Evolutionary conservation across 2,329 filamentous ascomycete species (phyloP).

Genomic region (Colletotrichum viniferum): DNA sequence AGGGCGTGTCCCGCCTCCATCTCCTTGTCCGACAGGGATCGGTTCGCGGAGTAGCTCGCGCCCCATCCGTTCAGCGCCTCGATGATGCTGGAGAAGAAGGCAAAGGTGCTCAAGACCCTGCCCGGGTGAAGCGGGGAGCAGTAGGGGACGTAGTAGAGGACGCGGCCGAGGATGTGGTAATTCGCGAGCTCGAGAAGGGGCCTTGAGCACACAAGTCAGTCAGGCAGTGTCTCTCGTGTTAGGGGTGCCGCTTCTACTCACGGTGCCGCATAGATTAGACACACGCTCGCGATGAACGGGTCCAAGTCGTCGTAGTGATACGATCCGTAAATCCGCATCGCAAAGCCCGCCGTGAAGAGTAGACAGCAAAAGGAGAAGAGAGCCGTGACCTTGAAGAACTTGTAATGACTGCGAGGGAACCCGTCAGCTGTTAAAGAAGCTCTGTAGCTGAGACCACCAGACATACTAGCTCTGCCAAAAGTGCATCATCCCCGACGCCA

Average conservation of each 20-base stretch:
- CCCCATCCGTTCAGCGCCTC: slow-evolving; percentile 55
- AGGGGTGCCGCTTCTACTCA: slow-evolving; percentile 22
- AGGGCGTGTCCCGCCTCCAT: slow-evolving; percentile 49
- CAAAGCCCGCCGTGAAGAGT: slow-evolving; percentile 61
- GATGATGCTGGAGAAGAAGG: slow-evolving; percentile 48
- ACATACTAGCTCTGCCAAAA: slow-evolving; percentile 49
- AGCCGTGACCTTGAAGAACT: slow-evolving; percentile 59
- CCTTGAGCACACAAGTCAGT: slow-evolving; percentile 29
- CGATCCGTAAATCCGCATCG: slow-evolving; percentile 39
- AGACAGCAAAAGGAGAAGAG: slow-evolving; percentile 59
- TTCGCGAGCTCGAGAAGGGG: slow-evolving; percentile 65
- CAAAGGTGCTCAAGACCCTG: slow-evolving; percentile 50
- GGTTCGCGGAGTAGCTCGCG: slow-evolving; percentile 52
- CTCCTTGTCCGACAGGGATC: slow-evolving; percentile 37
- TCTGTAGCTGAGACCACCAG: too few species aligned
- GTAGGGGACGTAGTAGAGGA: slow-evolving; percentile 65
- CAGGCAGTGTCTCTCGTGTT: neutral
- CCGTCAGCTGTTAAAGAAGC: neutral
- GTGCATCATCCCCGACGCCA: slow-evolving; percentile 40
- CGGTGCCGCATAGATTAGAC: slow-evolving; percentile 39
- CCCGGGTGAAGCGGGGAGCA: slow-evolving; percentile 55
- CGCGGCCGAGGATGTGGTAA: slow-evolving; percentile 64
- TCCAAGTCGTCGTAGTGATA: slow-evolving; percentile 34
- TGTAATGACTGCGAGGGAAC: slow-evolving; percentile 49
- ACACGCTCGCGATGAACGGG: slow-evolving; percentile 37